Conservation (phyloP, 202 grass and related monocot species). For the Musa balbisiana region DNA sequence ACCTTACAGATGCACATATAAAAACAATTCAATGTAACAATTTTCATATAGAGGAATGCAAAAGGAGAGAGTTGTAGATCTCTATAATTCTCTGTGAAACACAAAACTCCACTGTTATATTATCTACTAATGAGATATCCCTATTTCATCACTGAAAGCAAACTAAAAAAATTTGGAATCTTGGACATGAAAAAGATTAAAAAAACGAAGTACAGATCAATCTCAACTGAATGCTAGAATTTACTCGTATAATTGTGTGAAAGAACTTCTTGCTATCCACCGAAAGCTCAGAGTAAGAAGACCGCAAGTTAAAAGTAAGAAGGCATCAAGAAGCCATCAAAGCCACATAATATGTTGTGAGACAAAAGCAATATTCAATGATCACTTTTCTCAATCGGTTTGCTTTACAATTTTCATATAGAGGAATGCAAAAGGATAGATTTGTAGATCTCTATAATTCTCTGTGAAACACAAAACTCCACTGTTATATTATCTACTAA, state of each 20-base stretch:
- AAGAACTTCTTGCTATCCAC: background rate
- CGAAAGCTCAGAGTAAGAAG: background rate
- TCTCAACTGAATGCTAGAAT: background rate
- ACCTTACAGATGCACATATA: no score
- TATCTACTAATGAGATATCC: no score
- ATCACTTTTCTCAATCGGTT: background rate
- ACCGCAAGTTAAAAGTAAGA: background rate
- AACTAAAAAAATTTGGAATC: background rate
- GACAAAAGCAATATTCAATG: background rate
- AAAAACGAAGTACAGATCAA: background rate
- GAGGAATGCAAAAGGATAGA: no score
- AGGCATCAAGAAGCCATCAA: background rate
- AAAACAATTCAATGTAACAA: no score
- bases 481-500: no score
- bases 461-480: no score
- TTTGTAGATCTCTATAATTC: no score
- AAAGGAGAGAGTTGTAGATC: no score
- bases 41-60: no score
- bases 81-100: no score
- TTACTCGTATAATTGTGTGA: background rate
- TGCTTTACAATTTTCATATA: no score
- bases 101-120: no score
- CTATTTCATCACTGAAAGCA: background rate
- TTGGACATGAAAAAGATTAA: background rate
- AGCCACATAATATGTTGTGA: background rate